Percentiles rank a stretch among this genome's conserved stretches.
These are phyloP conservation scores for Pythium apleroticum DNA, from an alignment of 352 stramenopile genomes.

Conservation along the genomic window DNA sequence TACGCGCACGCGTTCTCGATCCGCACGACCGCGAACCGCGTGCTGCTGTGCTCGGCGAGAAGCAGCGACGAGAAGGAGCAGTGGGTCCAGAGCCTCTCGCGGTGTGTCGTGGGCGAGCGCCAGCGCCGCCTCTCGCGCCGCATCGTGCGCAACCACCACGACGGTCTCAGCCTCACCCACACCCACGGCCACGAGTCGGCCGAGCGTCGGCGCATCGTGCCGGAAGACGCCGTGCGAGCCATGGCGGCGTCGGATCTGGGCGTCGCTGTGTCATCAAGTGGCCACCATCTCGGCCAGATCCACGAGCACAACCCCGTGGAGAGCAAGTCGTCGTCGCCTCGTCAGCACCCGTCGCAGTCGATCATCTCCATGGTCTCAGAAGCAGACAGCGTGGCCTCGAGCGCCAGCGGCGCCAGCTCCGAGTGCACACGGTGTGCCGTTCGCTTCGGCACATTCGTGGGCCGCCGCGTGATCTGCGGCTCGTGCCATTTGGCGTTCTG, in stretches of 20 bases:
- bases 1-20: slow-evolving; percentile 64
- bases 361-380: slow-evolving; percentile 19
- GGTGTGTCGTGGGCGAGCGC: slow-evolving; percentile 31
- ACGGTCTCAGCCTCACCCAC: slow-evolving; percentile 9
- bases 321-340: slow-evolving; percentile 2
- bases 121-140: slow-evolving; percentile 20
- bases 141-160: slow-evolving; percentile 23
- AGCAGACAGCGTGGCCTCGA: slow-evolving; percentile 10
- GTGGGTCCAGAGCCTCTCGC: slow-evolving; percentile 48
- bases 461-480: slow-evolving; percentile 51
- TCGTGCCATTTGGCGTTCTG: slow-evolving; percentile 64
- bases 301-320: slow-evolving; percentile 8
- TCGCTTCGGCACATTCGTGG: slow-evolving; percentile 51
- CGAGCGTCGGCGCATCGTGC: slow-evolving; percentile 48
- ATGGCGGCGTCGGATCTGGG: slow-evolving; percentile 7
- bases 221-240: slow-evolving; percentile 44
- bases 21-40: slow-evolving; percentile 49
- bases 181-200: slow-evolving; percentile 25
- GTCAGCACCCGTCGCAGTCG: slow-evolving; percentile 17
- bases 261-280: slow-evolving; percentile 2
- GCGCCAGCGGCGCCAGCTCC: not conserved
- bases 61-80: slow-evolving; percentile 38
- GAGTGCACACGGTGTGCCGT: slow-evolving; percentile 53
- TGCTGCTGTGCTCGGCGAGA: slow-evolving; percentile 63
- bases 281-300: slow-evolving; percentile 5